A percentile compares a stretch with the other conserved stretches of the same genome.
phyloP scores from a whole-genome alignment of 2,329 filamentous ascomycete species.

The Daldinia eschscholtzii region DNA sequence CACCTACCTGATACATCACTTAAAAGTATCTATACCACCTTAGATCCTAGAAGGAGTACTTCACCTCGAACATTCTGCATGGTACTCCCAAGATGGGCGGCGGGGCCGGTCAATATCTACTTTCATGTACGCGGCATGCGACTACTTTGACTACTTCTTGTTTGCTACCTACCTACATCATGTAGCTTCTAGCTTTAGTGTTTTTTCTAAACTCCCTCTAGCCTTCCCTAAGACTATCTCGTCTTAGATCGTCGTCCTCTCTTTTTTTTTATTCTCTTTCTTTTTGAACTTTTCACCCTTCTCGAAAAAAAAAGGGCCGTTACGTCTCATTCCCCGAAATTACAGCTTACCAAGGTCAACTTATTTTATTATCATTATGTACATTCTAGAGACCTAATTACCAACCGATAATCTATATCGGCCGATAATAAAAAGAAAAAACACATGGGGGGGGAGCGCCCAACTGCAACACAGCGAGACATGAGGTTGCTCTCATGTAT shows the following conservation, averaged over 20 bases:
- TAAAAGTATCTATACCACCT: conserved; percentile 9
- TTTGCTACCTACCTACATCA: conserved; percentile 26
- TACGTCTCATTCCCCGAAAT: conserved; percentile 42
- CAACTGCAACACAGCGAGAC: conserved; percentile 36
- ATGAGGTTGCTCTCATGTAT: conserved; percentile 37
- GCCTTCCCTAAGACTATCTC: conserved; percentile 10
- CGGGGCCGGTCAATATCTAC: conserved; percentile 27
- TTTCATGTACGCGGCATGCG: conserved; percentile 12
- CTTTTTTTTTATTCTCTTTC: background rate
- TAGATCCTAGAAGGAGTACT: conserved; percentile 1
- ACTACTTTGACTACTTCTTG: conserved; percentile 19
- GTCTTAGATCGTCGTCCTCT: conserved; percentile 5
- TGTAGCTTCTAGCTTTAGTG: background rate
- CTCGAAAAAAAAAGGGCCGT: conserved; percentile 25
- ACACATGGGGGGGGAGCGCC: conserved; percentile 36
- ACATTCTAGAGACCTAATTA: conserved; percentile 41
- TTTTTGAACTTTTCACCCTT: conserved; percentile 6
- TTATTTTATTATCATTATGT: conserved; percentile 38
- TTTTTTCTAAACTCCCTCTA: background rate
- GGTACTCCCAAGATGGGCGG: conserved; percentile 12
- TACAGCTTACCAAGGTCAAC: conserved; percentile 42
- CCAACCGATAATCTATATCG: conserved; percentile 41
- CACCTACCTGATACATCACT: conserved; percentile 29
- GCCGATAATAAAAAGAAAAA: conserved; percentile 32
- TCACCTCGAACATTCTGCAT: conserved; percentile 9